Percentiles rank a stretch among this genome's conserved stretches.
Conservation (phyloP, 208 protist species). For the Lotmaria passim region DNA sequence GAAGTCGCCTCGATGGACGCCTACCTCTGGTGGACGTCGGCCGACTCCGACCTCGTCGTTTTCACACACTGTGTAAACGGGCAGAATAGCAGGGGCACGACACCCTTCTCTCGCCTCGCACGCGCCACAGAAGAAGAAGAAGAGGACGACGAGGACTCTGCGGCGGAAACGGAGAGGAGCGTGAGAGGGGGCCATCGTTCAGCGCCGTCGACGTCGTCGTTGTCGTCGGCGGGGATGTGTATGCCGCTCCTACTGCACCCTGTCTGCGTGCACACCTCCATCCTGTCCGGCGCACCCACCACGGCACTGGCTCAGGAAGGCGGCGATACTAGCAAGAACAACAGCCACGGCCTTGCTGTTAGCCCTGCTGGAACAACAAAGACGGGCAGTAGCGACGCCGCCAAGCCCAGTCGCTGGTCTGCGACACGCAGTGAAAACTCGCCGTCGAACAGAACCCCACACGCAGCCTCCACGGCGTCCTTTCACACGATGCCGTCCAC, state of each 20-base stretch:
- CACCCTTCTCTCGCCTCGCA: background rate
- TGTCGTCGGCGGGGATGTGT: constrained; percentile 15
- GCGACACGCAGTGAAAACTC: background rate
- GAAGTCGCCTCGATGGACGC: constrained; percentile 23
- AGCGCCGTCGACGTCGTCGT: background rate
- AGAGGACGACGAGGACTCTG: background rate
- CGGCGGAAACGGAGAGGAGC: background rate
- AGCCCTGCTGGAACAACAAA: too few species aligned
- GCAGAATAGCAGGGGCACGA: background rate
- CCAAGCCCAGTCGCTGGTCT: background rate
- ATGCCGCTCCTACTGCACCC: constrained; percentile 36
- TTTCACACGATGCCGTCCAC: constrained; percentile 34
- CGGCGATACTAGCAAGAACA: background rate
- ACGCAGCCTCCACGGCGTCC: constrained; percentile 21
- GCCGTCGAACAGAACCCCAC: constrained; percentile 1
- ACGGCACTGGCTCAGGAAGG: background rate
- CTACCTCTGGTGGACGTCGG: constrained; percentile 29
- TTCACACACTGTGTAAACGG: background rate
- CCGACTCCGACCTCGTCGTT: background rate
- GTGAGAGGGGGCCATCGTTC: background rate
- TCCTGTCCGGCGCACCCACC: background rate
- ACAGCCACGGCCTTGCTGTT: background rate
- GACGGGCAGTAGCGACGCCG: background rate
- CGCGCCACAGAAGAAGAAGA: background rate
- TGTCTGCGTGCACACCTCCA: constrained; percentile 22